These are phyloP conservation scores for Geranium brycei DNA, from an alignment of 345 rosid species.

Conservation along the genomic window DNA sequence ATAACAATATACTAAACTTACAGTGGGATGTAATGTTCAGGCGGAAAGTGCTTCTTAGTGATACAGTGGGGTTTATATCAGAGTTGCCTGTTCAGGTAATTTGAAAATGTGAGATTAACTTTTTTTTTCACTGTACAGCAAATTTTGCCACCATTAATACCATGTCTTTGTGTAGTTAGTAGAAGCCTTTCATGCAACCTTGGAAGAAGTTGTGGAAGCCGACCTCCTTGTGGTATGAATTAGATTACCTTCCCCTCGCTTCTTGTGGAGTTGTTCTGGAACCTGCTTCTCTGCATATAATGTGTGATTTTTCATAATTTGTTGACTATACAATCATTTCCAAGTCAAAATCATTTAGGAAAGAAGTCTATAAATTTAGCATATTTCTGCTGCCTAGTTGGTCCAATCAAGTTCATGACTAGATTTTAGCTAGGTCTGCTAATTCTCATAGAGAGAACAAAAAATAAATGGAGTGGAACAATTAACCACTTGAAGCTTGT, in stretches of 20 bases:
- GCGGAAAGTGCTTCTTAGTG: constrained; percentile 73
- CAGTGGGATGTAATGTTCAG: constrained; percentile 23
- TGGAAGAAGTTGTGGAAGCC: constrained; percentile 92
- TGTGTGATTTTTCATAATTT: no score
- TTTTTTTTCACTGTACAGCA: background rate
- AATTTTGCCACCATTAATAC: constrained; percentile 1
- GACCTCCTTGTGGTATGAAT: constrained; percentile 71
- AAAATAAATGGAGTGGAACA: no score
- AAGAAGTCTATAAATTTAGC: no score
- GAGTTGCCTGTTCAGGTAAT: constrained; percentile 86
- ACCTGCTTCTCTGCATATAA: background rate
- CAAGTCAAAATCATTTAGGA: no score
- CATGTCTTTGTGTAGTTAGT: constrained; percentile 41
- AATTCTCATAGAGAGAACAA: no score
- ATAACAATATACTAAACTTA: no score
- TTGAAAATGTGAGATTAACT: background rate
- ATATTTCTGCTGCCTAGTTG: no score
- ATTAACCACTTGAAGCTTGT: no score
- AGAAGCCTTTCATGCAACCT: constrained; percentile 85
- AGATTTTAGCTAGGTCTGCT: no score
- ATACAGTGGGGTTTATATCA: constrained; percentile 94
- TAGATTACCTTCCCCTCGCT: constrained; percentile 1
- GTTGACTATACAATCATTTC: no score
- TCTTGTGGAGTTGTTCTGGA: background rate
- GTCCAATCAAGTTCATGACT: no score